Evolutionary conservation across 1,139 yeast genomes (phyloP).

Genomic region (Meyerozyma elateridarum): DNA sequence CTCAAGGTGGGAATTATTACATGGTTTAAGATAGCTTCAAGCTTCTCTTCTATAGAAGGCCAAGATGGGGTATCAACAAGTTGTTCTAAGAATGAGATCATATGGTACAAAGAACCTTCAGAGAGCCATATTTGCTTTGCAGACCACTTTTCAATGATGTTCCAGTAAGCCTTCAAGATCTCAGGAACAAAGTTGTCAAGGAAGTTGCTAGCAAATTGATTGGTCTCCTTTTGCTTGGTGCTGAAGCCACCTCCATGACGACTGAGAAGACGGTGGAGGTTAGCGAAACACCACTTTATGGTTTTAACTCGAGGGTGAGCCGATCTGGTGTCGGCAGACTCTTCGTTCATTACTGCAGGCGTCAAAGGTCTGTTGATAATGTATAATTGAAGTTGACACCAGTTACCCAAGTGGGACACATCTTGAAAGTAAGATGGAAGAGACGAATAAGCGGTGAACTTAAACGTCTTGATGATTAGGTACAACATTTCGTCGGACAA

Average conservation of each 20-base stretch:
- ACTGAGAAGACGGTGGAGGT: constrained; percentile 53
- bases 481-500: constrained; percentile 55
- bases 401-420: constrained; percentile 47
- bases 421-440: constrained; percentile 57
- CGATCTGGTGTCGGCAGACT: constrained; percentile 27
- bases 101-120: constrained; percentile 54
- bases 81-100: constrained; percentile 62
- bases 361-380: constrained; percentile 45
- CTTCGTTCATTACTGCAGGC: constrained; percentile 31
- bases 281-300: constrained; percentile 72
- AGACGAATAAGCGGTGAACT: constrained; percentile 52
- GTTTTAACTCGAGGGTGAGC: constrained; percentile 52
- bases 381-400: constrained; percentile 60
- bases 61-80: constrained; percentile 53
- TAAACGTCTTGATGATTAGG: constrained; percentile 59
- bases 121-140: constrained; percentile 54
- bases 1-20: constrained; percentile 61
- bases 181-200: constrained; percentile 55
- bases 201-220: constrained; percentile 44
- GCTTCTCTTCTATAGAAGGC: constrained; percentile 49
- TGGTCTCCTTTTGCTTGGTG: constrained; percentile 30
- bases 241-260: constrained; percentile 50
- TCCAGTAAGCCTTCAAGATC: constrained; percentile 55
- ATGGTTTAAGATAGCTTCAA: constrained; percentile 54
- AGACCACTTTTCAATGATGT: constrained; percentile 57